Evolutionary conservation across 1,284 basidiomycete genomes (phyloP).

Genomic region (Ganoderma lucidum): DNA sequence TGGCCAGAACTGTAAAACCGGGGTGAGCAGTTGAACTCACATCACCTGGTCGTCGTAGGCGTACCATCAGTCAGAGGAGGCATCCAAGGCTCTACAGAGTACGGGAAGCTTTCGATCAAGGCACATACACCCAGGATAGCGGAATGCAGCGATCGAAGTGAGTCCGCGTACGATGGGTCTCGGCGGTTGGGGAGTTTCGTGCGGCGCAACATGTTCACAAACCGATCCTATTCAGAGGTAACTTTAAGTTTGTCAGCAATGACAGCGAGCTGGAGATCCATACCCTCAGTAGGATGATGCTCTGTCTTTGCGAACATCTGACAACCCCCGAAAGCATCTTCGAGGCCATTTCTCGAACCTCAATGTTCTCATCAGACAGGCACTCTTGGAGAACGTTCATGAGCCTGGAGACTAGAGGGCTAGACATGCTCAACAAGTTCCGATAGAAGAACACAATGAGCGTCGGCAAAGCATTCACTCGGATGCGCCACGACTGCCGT

Average conservation of each 20-base stretch:
- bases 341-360: constrained; percentile 95
- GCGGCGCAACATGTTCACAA: constrained; percentile 69
- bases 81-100: constrained; percentile 81
- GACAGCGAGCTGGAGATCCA: constrained; percentile 22
- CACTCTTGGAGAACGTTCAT: constrained; percentile 87
- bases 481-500: constrained; percentile 79
- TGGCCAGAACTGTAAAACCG: constrained; percentile 65
- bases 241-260: constrained; percentile 21
- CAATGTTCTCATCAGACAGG: constrained; percentile 90
- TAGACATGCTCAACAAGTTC: constrained; percentile 82
- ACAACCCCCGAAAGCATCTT: constrained; percentile 91
- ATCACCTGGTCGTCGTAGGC: constrained; percentile 19
- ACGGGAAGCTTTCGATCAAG: constrained; percentile 83
- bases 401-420: constrained; percentile 69
- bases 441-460: constrained; percentile 87
- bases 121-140: constrained; percentile 92
- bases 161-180: constrained; percentile 77
- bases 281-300: constrained; percentile 88
- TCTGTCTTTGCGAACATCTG: constrained; percentile 91
- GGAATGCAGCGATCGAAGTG: constrained; percentile 83
- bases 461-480: constrained; percentile 76
- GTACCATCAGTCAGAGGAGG: constrained; percentile 78
- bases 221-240: constrained; percentile 69
- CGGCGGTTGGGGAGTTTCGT: constrained; percentile 76
- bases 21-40: constrained; percentile 14